A percentile compares a stretch with the other conserved stretches of the same genome.
These are phyloP conservation scores for Mallotus japonicus DNA, from an alignment of 441 rosid species.

Conservation along the genomic window DNA sequence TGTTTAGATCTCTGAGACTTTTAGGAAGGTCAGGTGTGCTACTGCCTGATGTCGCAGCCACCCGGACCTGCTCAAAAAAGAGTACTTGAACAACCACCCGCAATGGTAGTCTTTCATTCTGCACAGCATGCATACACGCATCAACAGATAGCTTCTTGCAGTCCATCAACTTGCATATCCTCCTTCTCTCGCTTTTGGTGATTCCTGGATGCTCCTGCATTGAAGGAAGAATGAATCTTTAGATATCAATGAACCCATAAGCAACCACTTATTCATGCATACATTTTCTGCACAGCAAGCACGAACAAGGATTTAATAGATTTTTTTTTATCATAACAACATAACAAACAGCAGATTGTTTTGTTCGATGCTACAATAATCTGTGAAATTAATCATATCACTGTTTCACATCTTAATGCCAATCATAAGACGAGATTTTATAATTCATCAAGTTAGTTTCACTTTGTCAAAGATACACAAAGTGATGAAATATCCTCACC, in stretches of 20 bases:
- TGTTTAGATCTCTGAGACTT: slow-evolving; percentile 51
- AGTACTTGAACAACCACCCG: slow-evolving; percentile 86
- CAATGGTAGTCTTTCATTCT: slow-evolving; percentile 78
- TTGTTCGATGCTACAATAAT: neutral
- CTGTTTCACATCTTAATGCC: neutral
- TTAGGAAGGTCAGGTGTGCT: slow-evolving; percentile 76
- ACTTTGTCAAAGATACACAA: too few species aligned
- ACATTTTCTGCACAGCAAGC: neutral
- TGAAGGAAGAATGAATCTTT: slow-evolving; percentile 2
- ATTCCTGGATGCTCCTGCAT: slow-evolving; percentile 67
- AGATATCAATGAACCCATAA: slow-evolving; percentile 4
- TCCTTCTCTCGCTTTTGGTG: slow-evolving; percentile 74
- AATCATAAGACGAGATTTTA: neutral
- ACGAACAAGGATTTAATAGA: neutral
- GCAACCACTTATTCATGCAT: neutral
- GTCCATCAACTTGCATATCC: slow-evolving; percentile 83
- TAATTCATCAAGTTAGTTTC: neutral
- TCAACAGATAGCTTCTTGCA: slow-evolving; percentile 80
- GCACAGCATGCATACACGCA: slow-evolving; percentile 85
- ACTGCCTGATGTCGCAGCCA: slow-evolving; percentile 65
- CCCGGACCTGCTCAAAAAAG: slow-evolving; percentile 78
- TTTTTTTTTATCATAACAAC: neutral
- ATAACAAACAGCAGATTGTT: neutral
- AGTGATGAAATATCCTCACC: slow-evolving; percentile 34
- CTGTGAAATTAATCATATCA: too few species aligned